A percentile compares a stretch with the other conserved stretches of the same genome.
Conservation (phyloP, 371 early-diverging fungal genomes). For the Dichotomocladium elegans region DNA sequence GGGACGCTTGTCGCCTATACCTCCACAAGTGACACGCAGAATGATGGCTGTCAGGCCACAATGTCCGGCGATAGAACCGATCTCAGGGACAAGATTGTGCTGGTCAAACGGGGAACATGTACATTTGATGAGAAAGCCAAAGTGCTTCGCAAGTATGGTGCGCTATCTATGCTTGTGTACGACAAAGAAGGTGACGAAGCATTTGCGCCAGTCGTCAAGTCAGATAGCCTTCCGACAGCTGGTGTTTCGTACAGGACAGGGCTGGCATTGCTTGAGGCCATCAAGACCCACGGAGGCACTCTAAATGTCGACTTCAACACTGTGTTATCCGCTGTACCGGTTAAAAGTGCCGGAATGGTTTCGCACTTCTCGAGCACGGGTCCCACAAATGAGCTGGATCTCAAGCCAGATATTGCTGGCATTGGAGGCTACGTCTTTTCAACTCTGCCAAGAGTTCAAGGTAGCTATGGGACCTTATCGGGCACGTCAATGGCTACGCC, state of each 20-base stretch:
- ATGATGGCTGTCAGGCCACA: conserved; percentile 24
- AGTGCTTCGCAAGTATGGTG: conserved; percentile 35
- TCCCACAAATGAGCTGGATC: conserved; percentile 20
- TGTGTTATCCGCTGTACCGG: background rate
- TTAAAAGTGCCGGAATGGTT: conserved; percentile 25
- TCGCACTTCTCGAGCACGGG: conserved; percentile 41
- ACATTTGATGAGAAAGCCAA: conserved; percentile 56
- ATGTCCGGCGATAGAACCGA: conserved; percentile 12
- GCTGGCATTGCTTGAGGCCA: background rate
- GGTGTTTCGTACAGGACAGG: conserved; percentile 25
- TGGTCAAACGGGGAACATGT: conserved; percentile 60
- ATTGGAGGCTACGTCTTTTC: conserved; percentile 70
- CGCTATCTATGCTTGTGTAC: conserved; percentile 51
- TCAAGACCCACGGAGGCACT: background rate
- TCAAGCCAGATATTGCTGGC: conserved; percentile 52
- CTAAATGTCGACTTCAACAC: conserved; percentile 1
- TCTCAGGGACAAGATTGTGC: conserved; percentile 34
- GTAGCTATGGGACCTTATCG: conserved; percentile 53
- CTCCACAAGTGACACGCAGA: background rate
- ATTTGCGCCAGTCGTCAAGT: conserved; percentile 6
- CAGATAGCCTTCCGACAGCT: conserved; percentile 30
- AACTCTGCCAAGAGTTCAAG: conserved; percentile 34
- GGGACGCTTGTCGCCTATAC: conserved; percentile 27
- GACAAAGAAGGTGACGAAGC: conserved; percentile 16
- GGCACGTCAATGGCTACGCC: conserved; percentile 66